Conservation (phyloP, 2,329 filamentous ascomycete species). For the Ophiostoma ips region DNA sequence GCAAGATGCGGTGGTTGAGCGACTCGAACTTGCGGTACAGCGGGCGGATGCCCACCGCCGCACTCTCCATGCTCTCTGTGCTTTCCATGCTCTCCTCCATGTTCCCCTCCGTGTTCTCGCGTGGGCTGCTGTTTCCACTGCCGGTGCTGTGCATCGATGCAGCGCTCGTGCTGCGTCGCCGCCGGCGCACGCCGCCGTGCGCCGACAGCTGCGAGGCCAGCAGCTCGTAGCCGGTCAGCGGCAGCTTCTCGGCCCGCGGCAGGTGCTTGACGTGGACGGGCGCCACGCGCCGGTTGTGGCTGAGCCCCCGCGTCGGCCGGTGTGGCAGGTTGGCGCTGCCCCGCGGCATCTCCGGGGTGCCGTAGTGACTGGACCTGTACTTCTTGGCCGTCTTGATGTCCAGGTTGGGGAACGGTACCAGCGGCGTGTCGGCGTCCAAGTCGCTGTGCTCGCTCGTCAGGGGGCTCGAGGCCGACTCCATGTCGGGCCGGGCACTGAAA, state of each 20-base stretch:
- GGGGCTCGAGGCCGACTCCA: neutral
- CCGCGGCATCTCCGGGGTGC: slow-evolving; percentile 29
- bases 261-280: slow-evolving; percentile 23
- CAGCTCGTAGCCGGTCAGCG: slow-evolving; percentile 46
- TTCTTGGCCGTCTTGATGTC: neutral
- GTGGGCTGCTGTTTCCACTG: neutral
- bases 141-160: too few species aligned
- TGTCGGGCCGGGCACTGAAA: neutral
- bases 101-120: slow-evolving; percentile 18
- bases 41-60: too few species aligned
- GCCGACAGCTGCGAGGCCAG: slow-evolving; percentile 41
- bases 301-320: slow-evolving; percentile 23
- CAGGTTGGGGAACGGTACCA: slow-evolving; percentile 4
- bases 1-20: slow-evolving; percentile 66
- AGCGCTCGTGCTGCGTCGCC: too few species aligned
- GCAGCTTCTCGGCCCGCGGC: slow-evolving; percentile 28
- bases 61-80: too few species aligned
- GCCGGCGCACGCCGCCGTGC: slow-evolving; percentile 7
- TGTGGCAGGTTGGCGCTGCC: slow-evolving; percentile 25
- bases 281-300: slow-evolving; percentile 23
- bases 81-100: too few species aligned
- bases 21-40: slow-evolving; percentile 74
- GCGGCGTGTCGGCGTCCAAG: neutral
- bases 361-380: slow-evolving; percentile 25
- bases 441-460: neutral